phyloP scores from a whole-genome alignment of 805 yeast genomes.

The Pichia insulana region DNA sequence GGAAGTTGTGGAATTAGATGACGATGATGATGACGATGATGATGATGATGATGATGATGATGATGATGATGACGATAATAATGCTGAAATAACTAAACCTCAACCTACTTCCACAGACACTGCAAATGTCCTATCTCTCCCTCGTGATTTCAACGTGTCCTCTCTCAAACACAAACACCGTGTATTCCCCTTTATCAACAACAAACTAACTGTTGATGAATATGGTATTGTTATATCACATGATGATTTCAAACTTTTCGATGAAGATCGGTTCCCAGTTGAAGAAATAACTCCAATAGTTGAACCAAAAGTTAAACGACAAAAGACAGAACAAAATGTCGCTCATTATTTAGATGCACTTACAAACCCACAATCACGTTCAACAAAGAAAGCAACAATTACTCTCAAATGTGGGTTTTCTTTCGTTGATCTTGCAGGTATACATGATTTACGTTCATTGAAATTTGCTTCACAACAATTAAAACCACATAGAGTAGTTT shows the following conservation, averaged over 20 bases:
- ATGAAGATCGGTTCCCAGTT: conserved; percentile 31
- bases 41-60: conserved; percentile 1
- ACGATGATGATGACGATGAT: conserved; percentile 21
- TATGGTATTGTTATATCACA: conserved; percentile 74
- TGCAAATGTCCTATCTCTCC: no score
- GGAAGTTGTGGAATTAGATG: conserved; percentile 21
- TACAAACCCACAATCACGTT: conserved; percentile 17
- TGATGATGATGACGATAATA: conserved; percentile 1
- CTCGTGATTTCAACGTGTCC: conserved; percentile 49
- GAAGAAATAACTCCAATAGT: conserved; percentile 16
- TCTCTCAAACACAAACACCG: conserved; percentile 41
- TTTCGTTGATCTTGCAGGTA: conserved; percentile 73
- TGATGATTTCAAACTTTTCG: conserved; percentile 51
- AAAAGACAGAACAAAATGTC: conserved; percentile 7
- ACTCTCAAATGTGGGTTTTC: conserved; percentile 61
- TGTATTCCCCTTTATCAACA: conserved; percentile 70
- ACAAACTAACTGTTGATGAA: conserved; percentile 63
- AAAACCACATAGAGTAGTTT: conserved; percentile 70
- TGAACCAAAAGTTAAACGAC: no score
- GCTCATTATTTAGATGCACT: conserved; percentile 19
- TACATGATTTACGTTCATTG: conserved; percentile 77
- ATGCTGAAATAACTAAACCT: conserved; percentile 13
- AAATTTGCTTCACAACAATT: conserved; percentile 68
- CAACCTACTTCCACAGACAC: no score
- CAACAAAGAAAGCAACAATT: conserved; percentile 18